Evolutionary conservation across 345 rosid genomes (phyloP).

Genomic region (Corchorus olitorius): DNA sequence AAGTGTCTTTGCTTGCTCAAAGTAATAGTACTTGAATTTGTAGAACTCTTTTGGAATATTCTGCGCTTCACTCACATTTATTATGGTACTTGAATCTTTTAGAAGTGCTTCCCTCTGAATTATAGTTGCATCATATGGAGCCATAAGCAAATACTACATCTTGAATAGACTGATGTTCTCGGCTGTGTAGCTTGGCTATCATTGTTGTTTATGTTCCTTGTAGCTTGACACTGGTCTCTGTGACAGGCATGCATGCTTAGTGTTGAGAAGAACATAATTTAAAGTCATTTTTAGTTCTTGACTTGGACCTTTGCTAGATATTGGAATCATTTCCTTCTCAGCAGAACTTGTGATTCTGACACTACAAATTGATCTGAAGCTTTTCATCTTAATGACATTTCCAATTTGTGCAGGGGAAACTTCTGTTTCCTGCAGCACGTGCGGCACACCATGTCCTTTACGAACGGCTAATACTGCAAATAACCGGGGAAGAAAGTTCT

Average conservation of each 20-base stretch:
- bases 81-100: background rate
- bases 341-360: conserved; percentile 2
- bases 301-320: conserved; percentile 2
- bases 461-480: conserved; percentile 87
- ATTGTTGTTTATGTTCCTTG: background rate
- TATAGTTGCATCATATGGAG: background rate
- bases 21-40: background rate
- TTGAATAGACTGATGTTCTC: background rate
- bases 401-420: conserved; percentile 61
- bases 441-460: conserved; percentile 64
- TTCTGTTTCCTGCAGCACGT: conserved; percentile 61
- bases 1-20: background rate
- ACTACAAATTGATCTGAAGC: background rate
- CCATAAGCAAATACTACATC: background rate
- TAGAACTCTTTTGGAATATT: background rate
- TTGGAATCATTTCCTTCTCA: background rate
- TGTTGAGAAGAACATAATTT: background rate
- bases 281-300: background rate
- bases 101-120: background rate
- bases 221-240: conserved; percentile 1
- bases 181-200: background rate
- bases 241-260: background rate
- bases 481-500: conserved; percentile 93
- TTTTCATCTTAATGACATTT: background rate
- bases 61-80: background rate